These are phyloP conservation scores for Drechslera avenae DNA, from an alignment of 2,329 filamentous ascomycete genomes.

Conservation along the genomic window DNA sequence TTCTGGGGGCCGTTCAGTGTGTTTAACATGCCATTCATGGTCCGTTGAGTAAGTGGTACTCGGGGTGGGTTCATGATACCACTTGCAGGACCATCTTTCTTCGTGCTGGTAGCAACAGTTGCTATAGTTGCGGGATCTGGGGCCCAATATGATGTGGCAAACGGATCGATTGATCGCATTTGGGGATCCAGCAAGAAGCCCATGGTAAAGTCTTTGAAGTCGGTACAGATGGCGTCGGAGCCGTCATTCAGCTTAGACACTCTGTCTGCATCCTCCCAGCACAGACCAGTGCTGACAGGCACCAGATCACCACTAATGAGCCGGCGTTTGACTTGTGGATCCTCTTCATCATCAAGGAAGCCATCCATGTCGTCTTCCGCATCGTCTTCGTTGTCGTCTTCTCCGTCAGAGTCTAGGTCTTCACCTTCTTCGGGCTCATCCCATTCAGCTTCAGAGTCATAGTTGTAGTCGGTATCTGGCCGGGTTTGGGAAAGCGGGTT, in stretches of 20 bases:
- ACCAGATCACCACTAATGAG: slow-evolving; percentile 70
- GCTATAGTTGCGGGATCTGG: slow-evolving; percentile 30
- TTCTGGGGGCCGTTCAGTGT: slow-evolving; percentile 31
- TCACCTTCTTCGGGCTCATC: slow-evolving; percentile 75
- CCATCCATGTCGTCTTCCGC: slow-evolving; percentile 87
- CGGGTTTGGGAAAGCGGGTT: slow-evolving; percentile 62
- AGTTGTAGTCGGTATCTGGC: slow-evolving; percentile 74
- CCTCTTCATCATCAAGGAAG: slow-evolving; percentile 84
- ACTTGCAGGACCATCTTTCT: slow-evolving; percentile 21
- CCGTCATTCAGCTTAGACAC: slow-evolving; percentile 53
- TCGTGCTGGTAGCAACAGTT: slow-evolving; percentile 11
- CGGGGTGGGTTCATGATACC: slow-evolving; percentile 49
- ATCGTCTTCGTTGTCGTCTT: slow-evolving; percentile 71
- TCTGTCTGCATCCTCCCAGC: slow-evolving; percentile 70
- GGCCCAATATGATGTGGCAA: slow-evolving; percentile 80
- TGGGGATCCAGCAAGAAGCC: slow-evolving; percentile 67
- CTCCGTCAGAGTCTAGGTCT: slow-evolving; percentile 67
- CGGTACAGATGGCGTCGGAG: slow-evolving; percentile 53
- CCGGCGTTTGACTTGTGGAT: slow-evolving; percentile 62
- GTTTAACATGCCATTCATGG: slow-evolving; percentile 44
- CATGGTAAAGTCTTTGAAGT: slow-evolving; percentile 69
- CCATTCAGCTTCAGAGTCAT: slow-evolving; percentile 87
- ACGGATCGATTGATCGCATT: slow-evolving; percentile 76
- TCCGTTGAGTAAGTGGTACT: slow-evolving; percentile 49
- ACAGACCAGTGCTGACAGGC: slow-evolving; percentile 78